A percentile compares a stretch with the other conserved stretches of the same genome.
Conservation (phyloP, 306 rosid species). For the Cercis canadensis region DNA sequence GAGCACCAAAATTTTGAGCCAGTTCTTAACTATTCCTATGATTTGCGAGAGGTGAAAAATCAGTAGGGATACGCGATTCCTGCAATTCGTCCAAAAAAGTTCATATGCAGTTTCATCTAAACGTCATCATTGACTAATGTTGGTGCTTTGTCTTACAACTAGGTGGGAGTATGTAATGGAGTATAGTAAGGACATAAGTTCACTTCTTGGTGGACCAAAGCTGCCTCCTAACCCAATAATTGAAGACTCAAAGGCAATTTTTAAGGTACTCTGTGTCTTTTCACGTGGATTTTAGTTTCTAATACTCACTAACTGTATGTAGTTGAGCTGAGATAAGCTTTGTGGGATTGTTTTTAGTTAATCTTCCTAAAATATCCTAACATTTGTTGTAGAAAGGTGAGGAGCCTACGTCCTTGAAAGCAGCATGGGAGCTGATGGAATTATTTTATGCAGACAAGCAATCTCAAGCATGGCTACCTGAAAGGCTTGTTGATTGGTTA, state of each 20-base stretch:
- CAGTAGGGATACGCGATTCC: not conserved
- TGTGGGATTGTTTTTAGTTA: conserved; percentile 22
- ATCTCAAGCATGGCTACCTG: conserved; percentile 87
- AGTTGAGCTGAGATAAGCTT: conserved; percentile 18
- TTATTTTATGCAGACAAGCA: conserved; percentile 90
- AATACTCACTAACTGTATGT: not conserved
- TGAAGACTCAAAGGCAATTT: conserved; percentile 60
- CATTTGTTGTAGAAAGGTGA: conserved; percentile 61
- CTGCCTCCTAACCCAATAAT: conserved; percentile 51
- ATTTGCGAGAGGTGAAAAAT: not conserved
- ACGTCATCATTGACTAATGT: conserved; percentile 9
- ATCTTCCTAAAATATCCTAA: conserved; percentile 17
- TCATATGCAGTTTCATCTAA: not conserved
- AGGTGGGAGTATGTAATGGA: conserved; percentile 95
- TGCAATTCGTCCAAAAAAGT: not conserved
- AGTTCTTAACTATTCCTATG: too few species aligned
- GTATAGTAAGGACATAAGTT: conserved; percentile 80
- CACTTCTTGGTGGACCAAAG: conserved; percentile 68
- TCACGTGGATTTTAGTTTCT: conserved; percentile 6
- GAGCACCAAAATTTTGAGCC: too few species aligned
- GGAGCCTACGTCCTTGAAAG: conserved; percentile 81
- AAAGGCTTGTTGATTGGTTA: conserved; percentile 96
- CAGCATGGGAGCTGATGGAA: conserved; percentile 96
- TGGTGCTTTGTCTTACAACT: conserved; percentile 26
- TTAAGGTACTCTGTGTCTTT: conserved; percentile 56